Conservation (phyloP, 2,329 filamentous ascomycete species). For the Ceratocystiopsis brevicomis region DNA sequence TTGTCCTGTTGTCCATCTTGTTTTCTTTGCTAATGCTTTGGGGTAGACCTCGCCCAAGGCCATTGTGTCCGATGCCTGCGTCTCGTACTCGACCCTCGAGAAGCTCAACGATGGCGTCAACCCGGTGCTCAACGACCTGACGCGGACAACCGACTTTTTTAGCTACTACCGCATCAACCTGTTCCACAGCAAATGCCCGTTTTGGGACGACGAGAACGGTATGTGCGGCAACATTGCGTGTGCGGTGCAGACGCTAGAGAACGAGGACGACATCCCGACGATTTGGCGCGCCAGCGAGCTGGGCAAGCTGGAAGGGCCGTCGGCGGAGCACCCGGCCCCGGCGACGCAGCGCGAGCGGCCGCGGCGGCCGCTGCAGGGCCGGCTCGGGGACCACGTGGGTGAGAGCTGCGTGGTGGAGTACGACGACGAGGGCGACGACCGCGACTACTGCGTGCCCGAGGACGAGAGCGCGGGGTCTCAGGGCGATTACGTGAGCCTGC, state of each 20-base stretch:
- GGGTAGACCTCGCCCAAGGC: slow-evolving; percentile 65
- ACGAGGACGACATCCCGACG: slow-evolving; percentile 80
- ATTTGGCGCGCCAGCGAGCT: slow-evolving; percentile 87
- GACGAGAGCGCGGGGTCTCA: slow-evolving; percentile 74
- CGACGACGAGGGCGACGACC: slow-evolving; percentile 74
- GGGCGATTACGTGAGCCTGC: slow-evolving; percentile 88
- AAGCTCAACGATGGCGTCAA: slow-evolving; percentile 58
- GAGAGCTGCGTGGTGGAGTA: slow-evolving; percentile 97
- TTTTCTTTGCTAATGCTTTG: slow-evolving; percentile 3
- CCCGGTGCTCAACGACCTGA: slow-evolving; percentile 62
- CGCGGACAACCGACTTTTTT: slow-evolving; percentile 86
- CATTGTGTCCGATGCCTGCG: slow-evolving; percentile 86
- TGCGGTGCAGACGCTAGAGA: slow-evolving; percentile 84
- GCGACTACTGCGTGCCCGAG: slow-evolving; percentile 91
- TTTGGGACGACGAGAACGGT: slow-evolving; percentile 83
- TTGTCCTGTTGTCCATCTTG: background rate
- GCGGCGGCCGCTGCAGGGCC: slow-evolving; percentile 58
- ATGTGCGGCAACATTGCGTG: slow-evolving; percentile 97
- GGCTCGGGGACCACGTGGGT: slow-evolving; percentile 67
- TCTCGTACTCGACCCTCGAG: slow-evolving; percentile 82
- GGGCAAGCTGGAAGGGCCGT: slow-evolving; percentile 78
- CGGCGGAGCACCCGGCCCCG: slow-evolving; percentile 71
- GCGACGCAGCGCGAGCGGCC: slow-evolving; percentile 52
- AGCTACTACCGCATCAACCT: slow-evolving; percentile 92
- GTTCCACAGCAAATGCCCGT: slow-evolving; percentile 85